Evolutionary conservation across 495 filamentous ascomycete species (phyloP).

Genomic region (Bacidia rubella): DNA sequence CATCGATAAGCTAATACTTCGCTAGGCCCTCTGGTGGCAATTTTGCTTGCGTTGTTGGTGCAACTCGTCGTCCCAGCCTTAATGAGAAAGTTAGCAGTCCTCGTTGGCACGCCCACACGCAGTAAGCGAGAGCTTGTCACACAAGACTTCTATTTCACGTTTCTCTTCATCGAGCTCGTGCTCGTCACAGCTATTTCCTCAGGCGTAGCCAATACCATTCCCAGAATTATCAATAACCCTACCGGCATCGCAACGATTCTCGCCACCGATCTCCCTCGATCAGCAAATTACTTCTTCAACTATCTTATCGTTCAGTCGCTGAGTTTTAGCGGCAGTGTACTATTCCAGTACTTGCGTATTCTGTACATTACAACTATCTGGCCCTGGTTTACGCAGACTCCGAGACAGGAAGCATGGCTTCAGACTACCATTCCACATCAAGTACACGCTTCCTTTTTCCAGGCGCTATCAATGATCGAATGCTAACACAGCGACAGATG

Average conservation of each 20-base stretch:
- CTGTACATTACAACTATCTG: constrained; percentile 77
- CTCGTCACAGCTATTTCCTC: constrained; percentile 78
- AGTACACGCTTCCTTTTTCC: constrained; percentile 1
- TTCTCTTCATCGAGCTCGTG: constrained; percentile 92
- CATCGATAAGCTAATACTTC: constrained; percentile 1
- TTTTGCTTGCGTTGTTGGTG: constrained; percentile 39
- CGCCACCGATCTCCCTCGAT: constrained; percentile 69
- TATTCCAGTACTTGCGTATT: constrained; percentile 69
- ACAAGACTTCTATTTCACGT: constrained; percentile 90
- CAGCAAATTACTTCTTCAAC: constrained; percentile 93
- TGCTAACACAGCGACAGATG: constrained; percentile 48
- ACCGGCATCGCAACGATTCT: constrained; percentile 47
- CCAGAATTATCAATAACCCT: constrained; percentile 17
- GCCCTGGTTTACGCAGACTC: constrained; percentile 75
- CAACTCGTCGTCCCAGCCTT: constrained; percentile 71
- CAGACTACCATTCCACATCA: constrained; percentile 21
- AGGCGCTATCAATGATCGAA: not conserved
- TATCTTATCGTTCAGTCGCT: constrained; percentile 94
- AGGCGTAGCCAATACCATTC: constrained; percentile 56
- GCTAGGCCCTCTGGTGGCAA: constrained; percentile 15
- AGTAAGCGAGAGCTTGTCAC: constrained; percentile 66
- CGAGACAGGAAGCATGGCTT: constrained; percentile 18
- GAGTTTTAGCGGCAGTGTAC: constrained; percentile 74
- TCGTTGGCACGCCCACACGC: constrained; percentile 74
- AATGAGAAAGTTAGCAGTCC: constrained; percentile 54